These are phyloP conservation scores for Chenopodium berlandieri DNA, from an alignment of 148 eudicot species.

Conservation along the genomic window DNA sequence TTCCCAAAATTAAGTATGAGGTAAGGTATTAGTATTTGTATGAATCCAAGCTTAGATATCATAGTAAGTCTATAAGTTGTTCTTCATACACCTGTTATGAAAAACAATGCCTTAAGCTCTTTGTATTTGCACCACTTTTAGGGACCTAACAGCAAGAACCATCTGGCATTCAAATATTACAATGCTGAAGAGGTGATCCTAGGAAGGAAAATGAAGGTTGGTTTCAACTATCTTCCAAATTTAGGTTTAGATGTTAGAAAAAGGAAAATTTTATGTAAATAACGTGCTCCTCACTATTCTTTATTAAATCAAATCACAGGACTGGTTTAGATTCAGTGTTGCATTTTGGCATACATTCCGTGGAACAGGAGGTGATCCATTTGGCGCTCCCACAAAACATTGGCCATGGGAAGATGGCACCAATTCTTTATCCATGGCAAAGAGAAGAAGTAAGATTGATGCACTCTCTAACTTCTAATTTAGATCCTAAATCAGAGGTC, in stretches of 20 bases:
- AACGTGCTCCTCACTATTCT: neutral
- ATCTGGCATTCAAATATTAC: constrained; percentile 79
- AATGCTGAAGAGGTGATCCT: constrained; percentile 89
- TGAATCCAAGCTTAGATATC: neutral
- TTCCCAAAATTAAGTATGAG: constrained; percentile 92
- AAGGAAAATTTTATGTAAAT: neutral
- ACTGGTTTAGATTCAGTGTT: constrained; percentile 96
- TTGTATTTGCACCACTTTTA: constrained; percentile 22
- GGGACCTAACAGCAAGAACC: constrained; percentile 87
- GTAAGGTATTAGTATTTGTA: constrained; percentile 28
- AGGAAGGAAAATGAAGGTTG: constrained; percentile 94
- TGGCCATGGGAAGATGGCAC: constrained; percentile 99
- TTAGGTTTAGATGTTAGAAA: too few relatives aligned
- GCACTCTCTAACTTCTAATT: neutral
- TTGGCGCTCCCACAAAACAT: constrained; percentile 82
- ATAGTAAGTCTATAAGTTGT: neutral
- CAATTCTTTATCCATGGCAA: constrained; percentile 89
- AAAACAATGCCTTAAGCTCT: neutral
- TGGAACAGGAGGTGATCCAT: constrained; percentile 95
- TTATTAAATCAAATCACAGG: constrained; percentile 38
- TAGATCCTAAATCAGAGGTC: neutral
- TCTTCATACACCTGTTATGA: neutral
- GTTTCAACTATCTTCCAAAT: neutral
- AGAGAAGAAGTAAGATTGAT: constrained; percentile 76
- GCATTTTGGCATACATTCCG: constrained; percentile 99